These are phyloP conservation scores for Filosporella fistucella DNA, from an alignment of 495 filamentous ascomycete species.

Conservation along the genomic window DNA sequence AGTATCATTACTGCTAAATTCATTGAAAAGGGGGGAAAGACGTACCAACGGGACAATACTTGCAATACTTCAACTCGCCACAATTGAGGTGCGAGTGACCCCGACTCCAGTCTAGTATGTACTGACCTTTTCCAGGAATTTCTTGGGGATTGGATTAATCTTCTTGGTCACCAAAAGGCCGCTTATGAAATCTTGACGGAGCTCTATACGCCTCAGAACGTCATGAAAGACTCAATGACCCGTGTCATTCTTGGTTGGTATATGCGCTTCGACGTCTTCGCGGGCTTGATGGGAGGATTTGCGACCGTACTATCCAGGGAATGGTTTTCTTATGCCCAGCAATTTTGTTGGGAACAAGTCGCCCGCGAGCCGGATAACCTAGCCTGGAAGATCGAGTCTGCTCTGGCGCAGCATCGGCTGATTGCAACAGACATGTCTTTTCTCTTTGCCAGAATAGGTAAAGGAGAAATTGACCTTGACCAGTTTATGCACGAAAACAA, in stretches of 20 bases:
- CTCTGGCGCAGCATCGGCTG: constrained; percentile 61
- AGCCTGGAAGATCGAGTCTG: constrained; percentile 58
- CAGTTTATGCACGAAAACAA: constrained; percentile 62
- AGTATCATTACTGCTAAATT: constrained; percentile 68
- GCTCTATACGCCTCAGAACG: constrained; percentile 72
- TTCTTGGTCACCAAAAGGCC: constrained; percentile 88
- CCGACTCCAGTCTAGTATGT: background rate
- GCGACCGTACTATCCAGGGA: constrained; percentile 68
- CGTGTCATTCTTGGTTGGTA: constrained; percentile 83
- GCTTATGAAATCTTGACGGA: constrained; percentile 76
- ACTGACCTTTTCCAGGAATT: constrained; percentile 61
- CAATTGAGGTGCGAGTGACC: constrained; percentile 69
- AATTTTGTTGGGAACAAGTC: constrained; percentile 56
- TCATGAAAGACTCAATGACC: constrained; percentile 61
- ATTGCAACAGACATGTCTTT: constrained; percentile 77
- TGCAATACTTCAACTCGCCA: constrained; percentile 88
- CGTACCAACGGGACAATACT: constrained; percentile 73
- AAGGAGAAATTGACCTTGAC: constrained; percentile 54
- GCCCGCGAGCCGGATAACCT: constrained; percentile 58
- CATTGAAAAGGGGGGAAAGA: constrained; percentile 61
- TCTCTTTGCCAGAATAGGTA: constrained; percentile 67
- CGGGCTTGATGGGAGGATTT: constrained; percentile 75
- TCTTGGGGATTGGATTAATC: constrained; percentile 88
- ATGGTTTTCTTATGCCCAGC: constrained; percentile 69
- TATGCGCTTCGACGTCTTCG: constrained; percentile 80